A percentile compares a stretch with the other conserved stretches of the same genome.
Evolutionary conservation across 805 yeast genomes (phyloP).

Genomic region (Spathaspora boniae): DNA sequence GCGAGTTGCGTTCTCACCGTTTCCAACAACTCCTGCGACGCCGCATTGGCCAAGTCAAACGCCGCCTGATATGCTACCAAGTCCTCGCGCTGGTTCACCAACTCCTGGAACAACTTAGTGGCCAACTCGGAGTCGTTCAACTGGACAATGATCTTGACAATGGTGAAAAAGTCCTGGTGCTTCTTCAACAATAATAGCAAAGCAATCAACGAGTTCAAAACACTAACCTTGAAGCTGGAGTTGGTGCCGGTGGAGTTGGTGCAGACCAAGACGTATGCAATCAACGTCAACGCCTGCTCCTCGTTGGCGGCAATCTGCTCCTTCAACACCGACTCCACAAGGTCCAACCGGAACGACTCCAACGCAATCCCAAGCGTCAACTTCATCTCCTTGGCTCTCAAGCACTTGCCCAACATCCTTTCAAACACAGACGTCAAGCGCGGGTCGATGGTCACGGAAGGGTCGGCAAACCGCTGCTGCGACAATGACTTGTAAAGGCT

Average conservation of each 20-base stretch:
- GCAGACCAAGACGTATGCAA: constrained; percentile 73
- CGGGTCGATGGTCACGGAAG: constrained; percentile 44
- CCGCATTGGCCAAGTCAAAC: constrained; percentile 87
- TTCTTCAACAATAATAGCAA: constrained; percentile 51
- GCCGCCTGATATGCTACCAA: constrained; percentile 88
- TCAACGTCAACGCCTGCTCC: constrained; percentile 50
- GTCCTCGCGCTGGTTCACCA: constrained; percentile 47
- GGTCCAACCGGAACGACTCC: constrained; percentile 83
- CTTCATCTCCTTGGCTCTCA: constrained; percentile 63
- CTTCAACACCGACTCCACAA: constrained; percentile 58
- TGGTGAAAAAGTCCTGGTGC: constrained; percentile 75
- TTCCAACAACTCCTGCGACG: constrained; percentile 82
- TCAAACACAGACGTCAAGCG: constrained; percentile 73
- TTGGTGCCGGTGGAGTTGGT: constrained; percentile 64
- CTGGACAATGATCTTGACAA: constrained; percentile 84
- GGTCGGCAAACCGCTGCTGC: constrained; percentile 37
- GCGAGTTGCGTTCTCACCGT: constrained; percentile 44
- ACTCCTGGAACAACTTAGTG: constrained; percentile 58
- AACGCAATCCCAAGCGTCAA: constrained; percentile 88
- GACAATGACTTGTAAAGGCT: constrained; percentile 71
- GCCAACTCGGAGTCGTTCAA: constrained; percentile 76
- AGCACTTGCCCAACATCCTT: constrained; percentile 80
- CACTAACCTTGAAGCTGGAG: constrained; percentile 61
- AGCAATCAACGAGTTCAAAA: constrained; percentile 59
- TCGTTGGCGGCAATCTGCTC: constrained; percentile 40